Evolutionary conservation across 2,329 filamentous ascomycete genomes (phyloP).

Genomic region (Passalora sequoiae): DNA sequence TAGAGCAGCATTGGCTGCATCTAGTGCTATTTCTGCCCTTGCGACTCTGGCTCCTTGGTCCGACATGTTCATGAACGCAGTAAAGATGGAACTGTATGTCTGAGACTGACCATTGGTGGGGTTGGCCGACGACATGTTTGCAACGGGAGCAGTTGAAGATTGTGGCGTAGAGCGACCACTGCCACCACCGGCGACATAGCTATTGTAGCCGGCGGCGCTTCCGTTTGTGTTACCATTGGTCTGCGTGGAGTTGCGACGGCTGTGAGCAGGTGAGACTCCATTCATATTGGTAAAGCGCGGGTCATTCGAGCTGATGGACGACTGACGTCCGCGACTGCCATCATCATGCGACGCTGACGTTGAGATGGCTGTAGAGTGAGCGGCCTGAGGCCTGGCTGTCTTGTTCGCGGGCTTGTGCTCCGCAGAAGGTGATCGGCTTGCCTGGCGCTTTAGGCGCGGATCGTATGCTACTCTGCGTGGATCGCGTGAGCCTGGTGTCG

Average conservation of each 20-base stretch:
- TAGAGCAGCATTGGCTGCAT: not conserved
- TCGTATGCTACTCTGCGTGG: slow-evolving; percentile 2
- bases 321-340: not conserved
- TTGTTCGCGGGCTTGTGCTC: not conserved
- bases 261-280: not conserved
- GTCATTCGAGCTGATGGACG: slow-evolving; percentile 1
- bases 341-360: no score
- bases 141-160: not conserved
- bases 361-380: not conserved
- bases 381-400: not conserved
- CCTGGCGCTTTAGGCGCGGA: slow-evolving; percentile 6
- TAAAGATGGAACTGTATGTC: not conserved
- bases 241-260: not conserved
- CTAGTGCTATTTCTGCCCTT: not conserved
- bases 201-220: not conserved
- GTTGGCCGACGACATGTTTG: not conserved
- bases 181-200: not conserved
- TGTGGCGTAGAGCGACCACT: not conserved
- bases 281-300: not conserved
- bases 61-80: not conserved
- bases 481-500: slow-evolving; percentile 1
- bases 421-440: slow-evolving; percentile 6
- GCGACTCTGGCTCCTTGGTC: not conserved
- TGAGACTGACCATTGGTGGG: not conserved
- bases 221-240: not conserved